phyloP scores from a whole-genome alignment of 257 asterid species.

The Anisodus acutangulus region DNA sequence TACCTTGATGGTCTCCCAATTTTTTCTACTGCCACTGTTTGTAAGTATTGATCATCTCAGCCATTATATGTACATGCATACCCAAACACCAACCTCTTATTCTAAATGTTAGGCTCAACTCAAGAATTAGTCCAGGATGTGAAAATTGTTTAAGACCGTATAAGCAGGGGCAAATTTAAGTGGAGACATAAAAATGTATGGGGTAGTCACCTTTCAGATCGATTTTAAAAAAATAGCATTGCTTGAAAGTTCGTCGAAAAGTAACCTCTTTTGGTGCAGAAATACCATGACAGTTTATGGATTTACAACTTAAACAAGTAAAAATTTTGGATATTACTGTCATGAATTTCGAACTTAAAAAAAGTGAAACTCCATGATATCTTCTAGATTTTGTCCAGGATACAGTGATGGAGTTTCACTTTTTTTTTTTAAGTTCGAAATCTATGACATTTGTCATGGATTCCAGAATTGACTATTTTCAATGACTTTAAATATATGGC shows the following conservation, averaged over 20 bases:
- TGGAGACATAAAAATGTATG: no score
- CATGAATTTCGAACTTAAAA: no score
- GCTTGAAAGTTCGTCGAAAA: neutral
- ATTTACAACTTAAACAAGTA: neutral
- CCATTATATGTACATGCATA: neutral
- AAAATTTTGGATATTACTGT: neutral
- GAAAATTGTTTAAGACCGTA: no score
- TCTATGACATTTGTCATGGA: neutral
- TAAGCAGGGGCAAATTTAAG: neutral
- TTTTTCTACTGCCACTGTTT: constrained; percentile 63
- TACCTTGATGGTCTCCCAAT: constrained; percentile 59
- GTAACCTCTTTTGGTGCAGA: no score
- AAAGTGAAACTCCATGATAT: no score
- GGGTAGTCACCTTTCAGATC: no score
- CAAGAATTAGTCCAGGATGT: no score
- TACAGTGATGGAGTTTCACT: no score
- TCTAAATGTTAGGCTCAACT: no score
- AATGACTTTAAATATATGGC: neutral
- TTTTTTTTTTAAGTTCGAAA: neutral
- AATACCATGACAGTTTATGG: neutral
- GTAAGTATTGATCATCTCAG: constrained; percentile 35
- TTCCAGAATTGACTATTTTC: neutral
- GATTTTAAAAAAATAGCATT: no score
- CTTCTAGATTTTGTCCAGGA: no score
- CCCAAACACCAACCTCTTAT: no score